Evolutionary conservation across 2,329 filamentous ascomycete genomes (phyloP).

Genomic region (Fusarium sp.): DNA sequence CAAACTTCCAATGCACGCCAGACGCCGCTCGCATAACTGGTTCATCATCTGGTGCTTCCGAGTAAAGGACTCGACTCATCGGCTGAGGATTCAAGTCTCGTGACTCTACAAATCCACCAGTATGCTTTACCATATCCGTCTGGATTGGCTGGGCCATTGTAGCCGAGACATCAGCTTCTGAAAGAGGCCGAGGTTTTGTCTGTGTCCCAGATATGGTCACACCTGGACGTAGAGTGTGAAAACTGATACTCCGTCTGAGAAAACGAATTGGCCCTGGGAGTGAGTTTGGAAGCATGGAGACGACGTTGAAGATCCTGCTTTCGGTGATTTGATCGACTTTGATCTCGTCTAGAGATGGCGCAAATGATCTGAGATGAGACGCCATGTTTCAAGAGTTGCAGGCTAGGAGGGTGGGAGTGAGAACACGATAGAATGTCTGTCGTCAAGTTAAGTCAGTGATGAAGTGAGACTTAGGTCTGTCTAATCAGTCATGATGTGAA

Average conservation of each 20-base stretch:
- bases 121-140: slow-evolving; percentile 23
- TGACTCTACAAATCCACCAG: slow-evolving; percentile 1
- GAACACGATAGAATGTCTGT: background rate
- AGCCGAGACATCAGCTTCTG: slow-evolving; percentile 29
- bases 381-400: slow-evolving; percentile 18
- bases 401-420: background rate
- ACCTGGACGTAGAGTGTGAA: slow-evolving; percentile 39
- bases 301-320: slow-evolving; percentile 57
- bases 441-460: background rate
- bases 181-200: slow-evolving; percentile 30
- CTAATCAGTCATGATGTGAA: slow-evolving; percentile 15
- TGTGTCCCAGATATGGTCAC: slow-evolving; percentile 18
- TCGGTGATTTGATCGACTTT: slow-evolving; percentile 47
- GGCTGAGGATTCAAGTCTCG: slow-evolving; percentile 19
- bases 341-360: slow-evolving; percentile 41
- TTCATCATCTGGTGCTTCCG: slow-evolving; percentile 33
- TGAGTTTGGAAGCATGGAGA: slow-evolving; percentile 62
- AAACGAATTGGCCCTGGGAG: slow-evolving; percentile 62
- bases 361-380: slow-evolving; percentile 24
- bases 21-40: slow-evolving; percentile 42
- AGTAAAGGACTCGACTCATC: slow-evolving; percentile 42
- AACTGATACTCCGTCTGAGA: slow-evolving; percentile 53
- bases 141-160: slow-evolving; percentile 17
- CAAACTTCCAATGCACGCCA: slow-evolving; percentile 47
- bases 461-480: background rate